Evolutionary conservation across 2,329 filamentous ascomycete genomes (phyloP), one percentile per base, ranked within the genome.

Genomic region (Chaetomiaceae sp.): DNA sequence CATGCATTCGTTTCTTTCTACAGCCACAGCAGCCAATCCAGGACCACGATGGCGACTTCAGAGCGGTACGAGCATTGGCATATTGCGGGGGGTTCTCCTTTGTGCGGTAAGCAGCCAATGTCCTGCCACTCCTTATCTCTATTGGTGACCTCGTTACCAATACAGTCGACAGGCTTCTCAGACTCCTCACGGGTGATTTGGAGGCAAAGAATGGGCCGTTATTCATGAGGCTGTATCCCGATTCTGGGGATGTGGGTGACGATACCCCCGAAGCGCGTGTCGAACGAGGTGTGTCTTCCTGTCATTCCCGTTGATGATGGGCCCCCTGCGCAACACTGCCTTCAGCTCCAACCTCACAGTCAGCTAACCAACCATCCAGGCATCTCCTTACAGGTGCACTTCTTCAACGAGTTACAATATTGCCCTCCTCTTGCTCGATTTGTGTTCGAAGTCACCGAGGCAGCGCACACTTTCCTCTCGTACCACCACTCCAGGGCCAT

Each of bases 51-150:
- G 46, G 43, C 10, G 58, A 59, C 6, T 55, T 55, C 20, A 51
- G 37, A 23, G 44, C 41, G 4, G 58, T 54, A 3, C 47, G 54
- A 25, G 57, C 58, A 9, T 20, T 55, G 20, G 48, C 55, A 2
- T 60, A 55, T 21, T 62, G 60, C n/a, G 60, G 57, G 2, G 55
- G 51, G 8, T 58, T 60, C 33, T 55, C 60, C 3, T 30, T 62
- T 30, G 48, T 57, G 33, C 52, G 57, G 60, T 60, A 12, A 35
- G 44, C 25, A 27, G 25, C 25, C 31, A 12, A 20, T 38, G 23
- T 25, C 25, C 12, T 20, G 6, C 14, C 27, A n/a, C n/a, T 13
- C 10, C 40, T 7, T 12, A 8, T 37, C 12, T 7, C 5, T 33
- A 6, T 27, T 10, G 25, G 25, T 10, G 10, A 37, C 13, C 27